phyloP scores from a whole-genome alignment of 2,329 filamentous ascomycete species.

The Ascochyta clinopodiicola region DNA sequence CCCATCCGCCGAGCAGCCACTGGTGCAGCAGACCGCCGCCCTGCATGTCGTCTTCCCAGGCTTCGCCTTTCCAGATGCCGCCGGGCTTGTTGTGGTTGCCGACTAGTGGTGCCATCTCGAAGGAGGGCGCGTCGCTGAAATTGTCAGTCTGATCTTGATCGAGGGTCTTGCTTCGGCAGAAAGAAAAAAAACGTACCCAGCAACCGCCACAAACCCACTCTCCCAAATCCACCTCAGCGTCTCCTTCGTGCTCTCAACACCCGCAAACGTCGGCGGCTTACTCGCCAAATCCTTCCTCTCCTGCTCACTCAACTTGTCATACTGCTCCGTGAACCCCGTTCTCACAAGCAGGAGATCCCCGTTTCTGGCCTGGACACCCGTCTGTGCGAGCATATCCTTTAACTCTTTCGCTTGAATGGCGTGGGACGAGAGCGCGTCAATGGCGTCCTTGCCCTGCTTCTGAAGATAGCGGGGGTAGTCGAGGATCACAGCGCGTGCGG shows the following conservation, averaged over 20 bases:
- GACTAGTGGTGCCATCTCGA: constrained; percentile 53
- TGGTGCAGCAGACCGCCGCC: constrained; percentile 45
- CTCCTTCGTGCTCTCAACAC: constrained; percentile 48
- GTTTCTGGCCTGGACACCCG: constrained; percentile 43
- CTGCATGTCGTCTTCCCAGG: constrained; percentile 46
- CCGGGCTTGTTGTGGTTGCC: constrained; percentile 41
- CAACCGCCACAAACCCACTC: constrained; percentile 54
- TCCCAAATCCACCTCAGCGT: constrained; percentile 57
- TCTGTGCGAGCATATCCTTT: constrained; percentile 44
- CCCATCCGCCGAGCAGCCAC: constrained; percentile 44
- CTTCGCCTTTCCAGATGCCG: constrained; percentile 43
- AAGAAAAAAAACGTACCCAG: constrained; percentile 41
- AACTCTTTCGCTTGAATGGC: constrained; percentile 31
- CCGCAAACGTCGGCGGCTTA: constrained; percentile 46
- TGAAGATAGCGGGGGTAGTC: constrained; percentile 42
- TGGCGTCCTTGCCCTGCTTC: constrained; percentile 24
- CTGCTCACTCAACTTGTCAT: constrained; percentile 34
- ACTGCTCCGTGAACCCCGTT: constrained; percentile 47
- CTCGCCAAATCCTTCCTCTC: constrained; percentile 37
- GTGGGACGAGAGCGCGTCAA: constrained; percentile 32
- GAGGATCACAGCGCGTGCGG: constrained; percentile 37
- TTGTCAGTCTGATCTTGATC: background rate
- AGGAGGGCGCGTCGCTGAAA: constrained; percentile 47
- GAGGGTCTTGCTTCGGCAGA: too few relatives aligned
- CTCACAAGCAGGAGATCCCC: constrained; percentile 41